A percentile compares a stretch with the other conserved stretches of the same genome.
Conservation (phyloP, 108 stramenopile genomes). For the Skeletonema costatum region DNA sequence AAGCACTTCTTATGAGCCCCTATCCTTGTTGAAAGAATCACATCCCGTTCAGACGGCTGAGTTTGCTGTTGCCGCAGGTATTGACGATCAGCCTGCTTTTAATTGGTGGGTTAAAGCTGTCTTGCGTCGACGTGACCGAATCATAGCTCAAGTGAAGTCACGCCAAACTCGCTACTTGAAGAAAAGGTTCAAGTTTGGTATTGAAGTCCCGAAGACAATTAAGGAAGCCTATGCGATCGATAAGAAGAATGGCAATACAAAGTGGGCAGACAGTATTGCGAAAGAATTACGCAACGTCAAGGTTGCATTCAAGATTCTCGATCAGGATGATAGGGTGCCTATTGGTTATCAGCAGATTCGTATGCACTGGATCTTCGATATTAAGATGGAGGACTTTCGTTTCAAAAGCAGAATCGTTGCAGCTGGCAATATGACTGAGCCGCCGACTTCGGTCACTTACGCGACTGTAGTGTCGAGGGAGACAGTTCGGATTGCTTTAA, state of each 20-base stretch:
- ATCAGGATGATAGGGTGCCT: constrained; percentile 20
- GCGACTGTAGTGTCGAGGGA: constrained; percentile 48
- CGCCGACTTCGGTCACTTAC: constrained; percentile 38
- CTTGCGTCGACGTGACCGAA: too few species aligned
- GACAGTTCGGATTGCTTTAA: constrained; percentile 49
- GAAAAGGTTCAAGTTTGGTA: too few species aligned
- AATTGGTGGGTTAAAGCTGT: too few species aligned
- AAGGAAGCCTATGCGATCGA: too few species aligned
- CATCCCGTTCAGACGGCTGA: too few species aligned
- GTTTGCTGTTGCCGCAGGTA: too few species aligned
- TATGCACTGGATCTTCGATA: neutral
- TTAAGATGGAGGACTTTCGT: constrained; percentile 29
- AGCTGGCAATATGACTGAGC: constrained; percentile 48
- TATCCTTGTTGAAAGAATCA: too few species aligned
- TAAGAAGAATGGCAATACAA: too few species aligned
- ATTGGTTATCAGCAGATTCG: constrained; percentile 37
- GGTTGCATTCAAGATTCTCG: constrained; percentile 36
- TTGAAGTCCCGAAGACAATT: too few species aligned
- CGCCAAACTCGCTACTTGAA: too few species aligned
- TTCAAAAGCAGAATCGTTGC: constrained; percentile 55
- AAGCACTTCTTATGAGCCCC: constrained; percentile 20
- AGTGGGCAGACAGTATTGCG: constrained; percentile 48
- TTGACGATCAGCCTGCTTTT: too few species aligned
- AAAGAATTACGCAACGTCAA: constrained; percentile 54
- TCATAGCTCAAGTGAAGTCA: too few species aligned